Evolutionary conservation across 768 basidiomycete genomes (phyloP).

Genomic region (Gymnopilus junonius): DNA sequence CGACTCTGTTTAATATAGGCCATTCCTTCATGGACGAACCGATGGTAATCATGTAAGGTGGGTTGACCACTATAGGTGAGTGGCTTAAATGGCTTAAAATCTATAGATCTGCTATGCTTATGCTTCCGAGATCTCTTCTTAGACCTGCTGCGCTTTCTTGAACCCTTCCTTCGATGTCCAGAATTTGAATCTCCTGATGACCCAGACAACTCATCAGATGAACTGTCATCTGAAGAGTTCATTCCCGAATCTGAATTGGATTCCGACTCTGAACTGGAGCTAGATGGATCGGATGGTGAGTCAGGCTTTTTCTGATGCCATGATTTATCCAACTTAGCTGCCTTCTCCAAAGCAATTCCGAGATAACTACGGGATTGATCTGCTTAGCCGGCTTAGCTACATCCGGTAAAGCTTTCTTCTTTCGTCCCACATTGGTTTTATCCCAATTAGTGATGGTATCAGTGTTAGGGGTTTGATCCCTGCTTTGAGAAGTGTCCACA

Average conservation of each 20-base stretch:
- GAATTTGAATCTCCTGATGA: not conserved
- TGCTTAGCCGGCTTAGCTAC: not conserved
- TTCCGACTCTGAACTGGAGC: not conserved
- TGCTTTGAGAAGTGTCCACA: not conserved
- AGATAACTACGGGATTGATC: conserved; percentile 9
- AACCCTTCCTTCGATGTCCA: not conserved
- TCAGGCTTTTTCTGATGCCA: not conserved
- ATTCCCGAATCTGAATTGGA: not conserved
- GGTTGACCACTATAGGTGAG: conserved; percentile 24
- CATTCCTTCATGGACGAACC: conserved; percentile 20
- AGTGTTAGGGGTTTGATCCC: not conserved
- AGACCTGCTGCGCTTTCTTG: not conserved
- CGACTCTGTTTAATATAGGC: conserved; percentile 25
- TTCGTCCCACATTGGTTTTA: not conserved
- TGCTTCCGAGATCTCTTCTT: no score
- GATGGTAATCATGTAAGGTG: conserved; percentile 13
- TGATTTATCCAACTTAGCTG: not conserved
- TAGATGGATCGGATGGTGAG: not conserved
- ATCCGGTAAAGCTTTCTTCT: not conserved
- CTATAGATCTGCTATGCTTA: not conserved
- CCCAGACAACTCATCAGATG: not conserved
- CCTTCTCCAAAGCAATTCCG: conserved; percentile 6
- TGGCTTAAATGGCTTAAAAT: conserved; percentile 20
- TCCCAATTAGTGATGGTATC: not conserved
- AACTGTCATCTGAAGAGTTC: not conserved